Conservation (phyloP, 139 green algal species). For the Spirogloea muscicola region DNA sequence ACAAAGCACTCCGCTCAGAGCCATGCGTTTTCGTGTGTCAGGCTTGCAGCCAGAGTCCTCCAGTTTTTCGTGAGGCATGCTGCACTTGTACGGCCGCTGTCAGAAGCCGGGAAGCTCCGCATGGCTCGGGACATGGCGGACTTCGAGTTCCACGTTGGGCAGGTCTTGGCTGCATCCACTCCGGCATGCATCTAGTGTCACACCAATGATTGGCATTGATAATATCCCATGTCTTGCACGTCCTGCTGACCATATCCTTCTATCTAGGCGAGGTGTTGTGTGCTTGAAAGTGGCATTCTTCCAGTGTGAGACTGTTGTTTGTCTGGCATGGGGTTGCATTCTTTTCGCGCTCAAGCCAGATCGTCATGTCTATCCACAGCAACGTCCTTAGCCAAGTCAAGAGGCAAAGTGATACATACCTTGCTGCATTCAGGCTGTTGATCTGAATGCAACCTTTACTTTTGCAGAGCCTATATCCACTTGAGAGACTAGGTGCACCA, state of each 20-base stretch:
- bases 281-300: neutral
- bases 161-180: too few species aligned
- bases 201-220: too few species aligned
- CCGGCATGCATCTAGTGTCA: too few species aligned
- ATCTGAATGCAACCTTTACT: too few species aligned
- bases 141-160: slow-evolving; percentile 70
- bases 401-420: too few species aligned
- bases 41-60: slow-evolving; percentile 74
- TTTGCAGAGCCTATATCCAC: slow-evolving; percentile 62
- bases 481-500: slow-evolving; percentile 66
- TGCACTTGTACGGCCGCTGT: slow-evolving; percentile 72
- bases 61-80: slow-evolving; percentile 86
- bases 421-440: too few species aligned
- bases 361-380: too few species aligned
- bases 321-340: too few species aligned
- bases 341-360: too few species aligned
- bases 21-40: neutral
- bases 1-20: neutral
- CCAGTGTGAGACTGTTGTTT: too few species aligned
- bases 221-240: neutral
- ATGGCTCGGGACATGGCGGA: slow-evolving; percentile 83
- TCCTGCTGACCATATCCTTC: neutral
- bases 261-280: too few species aligned
- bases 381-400: too few species aligned
- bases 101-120: slow-evolving; percentile 59